phyloP scores from a whole-genome alignment of 2,329 filamentous ascomycete genomes.

The Pyrenochaeta sp. region DNA sequence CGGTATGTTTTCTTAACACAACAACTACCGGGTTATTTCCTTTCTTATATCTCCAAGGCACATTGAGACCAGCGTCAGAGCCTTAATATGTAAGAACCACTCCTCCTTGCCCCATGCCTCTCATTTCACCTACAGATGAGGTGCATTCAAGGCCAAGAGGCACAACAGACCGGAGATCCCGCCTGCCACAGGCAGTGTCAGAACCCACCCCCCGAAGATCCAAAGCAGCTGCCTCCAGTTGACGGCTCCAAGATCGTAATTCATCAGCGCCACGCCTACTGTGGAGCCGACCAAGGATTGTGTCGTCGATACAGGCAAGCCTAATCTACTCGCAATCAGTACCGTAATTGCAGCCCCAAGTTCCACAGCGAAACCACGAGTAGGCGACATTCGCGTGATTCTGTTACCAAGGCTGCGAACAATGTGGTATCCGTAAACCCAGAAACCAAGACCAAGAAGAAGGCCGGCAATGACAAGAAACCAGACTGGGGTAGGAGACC shows the following conservation, averaged over 20 bases:
- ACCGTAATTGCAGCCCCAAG: conserved; percentile 64
- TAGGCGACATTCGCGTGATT: conserved; percentile 66
- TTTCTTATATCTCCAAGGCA: neutral
- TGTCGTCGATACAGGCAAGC: conserved; percentile 69
- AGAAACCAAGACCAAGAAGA: conserved; percentile 63
- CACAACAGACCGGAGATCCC: conserved; percentile 50
- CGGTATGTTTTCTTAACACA: no score
- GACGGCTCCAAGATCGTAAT: conserved; percentile 45
- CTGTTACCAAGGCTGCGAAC: conserved; percentile 69
- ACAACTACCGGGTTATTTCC: no score
- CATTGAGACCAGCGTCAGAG: no score
- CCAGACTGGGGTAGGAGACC: conserved; percentile 65
- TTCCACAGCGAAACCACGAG: conserved; percentile 54
- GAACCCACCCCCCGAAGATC: conserved; percentile 53
- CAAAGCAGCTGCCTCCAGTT: conserved; percentile 52
- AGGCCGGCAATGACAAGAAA: conserved; percentile 63
- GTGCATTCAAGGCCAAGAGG: conserved; percentile 53
- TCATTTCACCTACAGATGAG: conserved; percentile 45
- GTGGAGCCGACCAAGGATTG: conserved; percentile 57
- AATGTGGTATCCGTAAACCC: conserved; percentile 70
- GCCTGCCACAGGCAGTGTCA: conserved; percentile 52
- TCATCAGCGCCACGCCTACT: conserved; percentile 38
- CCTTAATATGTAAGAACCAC: no score
- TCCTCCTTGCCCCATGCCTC: no score
- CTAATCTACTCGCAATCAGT: conserved; percentile 67